Evolutionary conservation across 352 stramenopile genomes (phyloP).

Genomic region (Achlya hypogyna): DNA sequence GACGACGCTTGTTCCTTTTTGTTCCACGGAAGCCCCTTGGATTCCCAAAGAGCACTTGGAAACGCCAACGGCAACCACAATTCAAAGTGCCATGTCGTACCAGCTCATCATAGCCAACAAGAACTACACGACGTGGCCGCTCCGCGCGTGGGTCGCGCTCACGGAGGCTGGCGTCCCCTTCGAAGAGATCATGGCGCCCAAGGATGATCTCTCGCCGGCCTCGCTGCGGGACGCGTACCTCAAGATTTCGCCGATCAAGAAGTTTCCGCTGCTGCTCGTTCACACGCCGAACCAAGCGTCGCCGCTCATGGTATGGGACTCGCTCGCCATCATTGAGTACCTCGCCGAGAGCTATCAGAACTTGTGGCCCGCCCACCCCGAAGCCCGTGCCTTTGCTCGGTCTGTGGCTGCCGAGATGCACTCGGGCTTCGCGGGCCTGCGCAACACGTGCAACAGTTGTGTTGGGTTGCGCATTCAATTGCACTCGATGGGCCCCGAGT

Average conservation of each 20-base stretch:
- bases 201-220: not conserved
- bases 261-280: not conserved
- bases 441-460: not conserved
- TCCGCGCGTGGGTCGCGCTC: not conserved
- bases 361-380: not conserved
- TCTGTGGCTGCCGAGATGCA: not conserved
- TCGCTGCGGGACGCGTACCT: not conserved
- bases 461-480: not conserved
- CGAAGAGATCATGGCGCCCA: not conserved
- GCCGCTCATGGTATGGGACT: not conserved
- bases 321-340: not conserved
- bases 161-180: not conserved
- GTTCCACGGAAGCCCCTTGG: too few relatives aligned
- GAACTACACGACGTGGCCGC: constrained; percentile 8
- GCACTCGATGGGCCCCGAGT: not conserved
- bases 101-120: not conserved
- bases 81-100: not conserved
- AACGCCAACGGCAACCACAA: too few relatives aligned
- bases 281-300: not conserved
- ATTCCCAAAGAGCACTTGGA: too few relatives aligned
- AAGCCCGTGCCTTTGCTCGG: not conserved
- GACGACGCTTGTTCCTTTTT: too few relatives aligned
- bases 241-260: not conserved
- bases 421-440: not conserved
- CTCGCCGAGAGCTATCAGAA: not conserved